phyloP scores from a whole-genome alignment of 1,284 basidiomycete genomes.

The Neonothopanus nambi region DNA sequence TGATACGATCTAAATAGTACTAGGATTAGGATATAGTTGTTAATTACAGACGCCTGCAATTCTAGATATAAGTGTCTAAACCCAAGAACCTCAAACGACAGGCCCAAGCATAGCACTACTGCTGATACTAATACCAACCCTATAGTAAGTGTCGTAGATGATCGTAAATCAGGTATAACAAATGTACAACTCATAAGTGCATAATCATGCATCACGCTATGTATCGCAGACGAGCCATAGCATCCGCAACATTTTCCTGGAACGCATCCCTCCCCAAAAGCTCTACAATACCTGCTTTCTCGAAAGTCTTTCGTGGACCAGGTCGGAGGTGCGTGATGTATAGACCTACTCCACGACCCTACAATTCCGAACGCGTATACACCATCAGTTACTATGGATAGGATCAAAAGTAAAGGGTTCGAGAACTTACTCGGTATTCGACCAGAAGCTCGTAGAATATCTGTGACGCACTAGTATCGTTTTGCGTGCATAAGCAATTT shows the following conservation, averaged over 20 bases:
- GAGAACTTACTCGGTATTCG: constrained; percentile 66
- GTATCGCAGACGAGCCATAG: constrained; percentile 42
- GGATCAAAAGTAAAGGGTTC: neutral
- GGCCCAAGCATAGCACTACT: neutral
- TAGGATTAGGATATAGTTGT: too few species aligned
- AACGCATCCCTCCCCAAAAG: constrained; percentile 73
- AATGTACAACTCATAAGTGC: neutral
- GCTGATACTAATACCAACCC: too few species aligned
- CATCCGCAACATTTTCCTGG: constrained; percentile 69
- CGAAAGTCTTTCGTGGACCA: constrained; percentile 58
- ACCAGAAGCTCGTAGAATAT: constrained; percentile 82
- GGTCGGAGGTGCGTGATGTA: constrained; percentile 79
- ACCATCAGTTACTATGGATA: constrained; percentile 5
- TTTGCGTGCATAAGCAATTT: too few species aligned
- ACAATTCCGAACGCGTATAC: constrained; percentile 16
- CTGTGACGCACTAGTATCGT: constrained; percentile 61
- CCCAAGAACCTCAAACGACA: too few species aligned
- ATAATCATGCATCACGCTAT: too few species aligned
- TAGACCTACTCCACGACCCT: constrained; percentile 71
- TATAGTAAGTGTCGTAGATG: neutral
- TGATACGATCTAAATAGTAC: too few species aligned
- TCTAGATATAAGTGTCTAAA: too few species aligned
- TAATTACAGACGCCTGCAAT: too few species aligned
- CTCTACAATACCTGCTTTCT: constrained; percentile 63
- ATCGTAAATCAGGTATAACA: neutral